Percentiles rank a stretch among this genome's conserved stretches.
Conservation (phyloP, 2,329 filamentous ascomycete species). For the Pseudogymnoascus sp. region DNA sequence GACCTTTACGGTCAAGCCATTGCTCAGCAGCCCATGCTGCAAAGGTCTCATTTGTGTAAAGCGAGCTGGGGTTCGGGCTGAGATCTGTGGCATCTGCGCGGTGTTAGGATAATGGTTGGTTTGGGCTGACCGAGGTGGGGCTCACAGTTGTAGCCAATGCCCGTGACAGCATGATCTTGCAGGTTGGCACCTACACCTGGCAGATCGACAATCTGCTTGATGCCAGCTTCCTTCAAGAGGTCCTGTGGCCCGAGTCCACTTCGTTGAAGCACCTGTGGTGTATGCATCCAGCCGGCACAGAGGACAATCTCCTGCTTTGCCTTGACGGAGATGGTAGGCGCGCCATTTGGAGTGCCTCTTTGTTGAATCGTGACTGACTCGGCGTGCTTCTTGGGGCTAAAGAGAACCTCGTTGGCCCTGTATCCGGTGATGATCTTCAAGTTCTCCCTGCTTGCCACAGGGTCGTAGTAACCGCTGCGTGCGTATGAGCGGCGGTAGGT, state of each 20-base stretch:
- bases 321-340: conserved; percentile 9
- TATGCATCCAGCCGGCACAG: conserved; percentile 27
- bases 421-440: conserved; percentile 14
- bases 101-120: neutral
- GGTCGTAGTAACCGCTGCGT: conserved; percentile 33
- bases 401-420: conserved; percentile 23
- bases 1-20: conserved; percentile 28
- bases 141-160: conserved; percentile 12
- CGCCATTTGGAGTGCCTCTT: neutral
- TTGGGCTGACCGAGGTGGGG: neutral
- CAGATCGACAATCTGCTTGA: conserved; percentile 31
- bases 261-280: conserved; percentile 17
- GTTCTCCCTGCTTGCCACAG: conserved; percentile 23
- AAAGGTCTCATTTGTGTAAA: conserved; percentile 27
- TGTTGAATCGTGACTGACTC: conserved; percentile 12
- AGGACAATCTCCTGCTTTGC: conserved; percentile 31
- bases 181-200: conserved; percentile 36
- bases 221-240: conserved; percentile 26
- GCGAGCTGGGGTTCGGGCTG: conserved; percentile 14
- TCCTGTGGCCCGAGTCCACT: conserved; percentile 25
- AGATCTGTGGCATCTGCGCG: conserved; percentile 5
- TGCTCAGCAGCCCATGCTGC: conserved; percentile 27
- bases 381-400: conserved; percentile 20
- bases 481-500: conserved; percentile 32
- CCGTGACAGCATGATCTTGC: conserved; percentile 26